Evolutionary conservation across 2,329 filamentous ascomycete species (phyloP).

Genomic region (Fusarium nelsonii): DNA sequence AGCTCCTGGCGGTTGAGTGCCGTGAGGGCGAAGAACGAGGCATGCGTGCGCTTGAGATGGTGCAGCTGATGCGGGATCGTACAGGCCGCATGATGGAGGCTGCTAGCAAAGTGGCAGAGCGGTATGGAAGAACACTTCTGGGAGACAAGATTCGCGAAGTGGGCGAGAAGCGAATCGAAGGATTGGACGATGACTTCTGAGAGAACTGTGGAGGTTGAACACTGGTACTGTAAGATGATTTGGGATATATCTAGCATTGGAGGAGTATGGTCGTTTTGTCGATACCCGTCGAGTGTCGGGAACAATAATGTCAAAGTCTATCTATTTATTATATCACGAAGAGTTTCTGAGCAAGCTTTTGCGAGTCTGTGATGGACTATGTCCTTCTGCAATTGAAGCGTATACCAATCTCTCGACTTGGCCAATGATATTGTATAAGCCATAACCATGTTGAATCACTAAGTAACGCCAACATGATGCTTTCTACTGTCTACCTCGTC

Average conservation of each 20-base stretch:
- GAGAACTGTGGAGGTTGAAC: not conserved
- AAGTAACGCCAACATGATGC: too few relatives aligned
- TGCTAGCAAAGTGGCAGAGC: conserved; percentile 86
- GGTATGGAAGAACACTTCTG: conserved; percentile 83
- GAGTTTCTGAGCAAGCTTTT: not conserved
- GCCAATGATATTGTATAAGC: too few relatives aligned
- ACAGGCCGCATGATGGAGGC: conserved; percentile 92
- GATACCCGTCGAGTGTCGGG: not conserved
- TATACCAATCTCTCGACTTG: not conserved
- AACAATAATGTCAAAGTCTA: not conserved
- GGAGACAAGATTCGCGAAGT: conserved; percentile 91
- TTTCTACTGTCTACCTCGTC: not conserved
- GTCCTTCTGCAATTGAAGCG: not conserved
- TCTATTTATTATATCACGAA: not conserved
- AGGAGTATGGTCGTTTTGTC: not conserved
- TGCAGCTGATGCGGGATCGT: conserved; percentile 84
- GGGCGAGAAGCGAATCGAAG: conserved; percentile 76
- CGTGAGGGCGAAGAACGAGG: conserved; percentile 91
- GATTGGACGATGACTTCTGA: conserved; percentile 66
- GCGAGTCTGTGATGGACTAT: not conserved
- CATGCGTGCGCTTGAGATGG: conserved; percentile 94
- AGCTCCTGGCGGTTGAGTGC: conserved; percentile 90
- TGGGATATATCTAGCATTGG: conserved; percentile 12
- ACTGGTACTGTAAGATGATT: not conserved
- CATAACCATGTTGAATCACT: too few relatives aligned